Percentiles rank a stretch among this genome's conserved stretches.
Conservation (phyloP, 148 eudicot species). For the Heliamphora exappendiculata region DNA sequence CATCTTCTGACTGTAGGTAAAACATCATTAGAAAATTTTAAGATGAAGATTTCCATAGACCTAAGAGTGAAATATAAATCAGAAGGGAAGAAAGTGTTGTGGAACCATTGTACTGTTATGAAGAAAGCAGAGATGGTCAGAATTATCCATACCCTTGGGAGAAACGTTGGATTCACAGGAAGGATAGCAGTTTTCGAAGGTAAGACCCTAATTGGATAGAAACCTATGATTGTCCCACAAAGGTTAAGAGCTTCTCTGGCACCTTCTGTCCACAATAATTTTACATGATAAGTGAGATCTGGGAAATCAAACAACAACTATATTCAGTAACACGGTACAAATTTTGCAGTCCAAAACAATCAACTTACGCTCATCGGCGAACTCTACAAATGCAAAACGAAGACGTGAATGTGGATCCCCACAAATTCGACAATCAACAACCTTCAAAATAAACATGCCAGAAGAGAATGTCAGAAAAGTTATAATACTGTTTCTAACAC, state of each 20-base stretch:
- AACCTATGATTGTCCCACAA: conserved; percentile 78
- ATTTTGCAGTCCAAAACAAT: neutral
- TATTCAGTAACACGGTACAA: neutral
- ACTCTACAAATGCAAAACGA: conserved; percentile 97
- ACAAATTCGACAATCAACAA: conserved; percentile 67
- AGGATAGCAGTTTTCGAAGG: conserved; percentile 98
- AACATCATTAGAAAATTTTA: neutral
- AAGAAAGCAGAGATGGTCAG: neutral
- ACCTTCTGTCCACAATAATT: conserved; percentile 45
- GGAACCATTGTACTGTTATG: neutral
- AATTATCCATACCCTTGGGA: conserved; percentile 63
- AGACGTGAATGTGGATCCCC: conserved; percentile 96
- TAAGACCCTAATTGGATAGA: conserved; percentile 71
- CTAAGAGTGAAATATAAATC: neutral
- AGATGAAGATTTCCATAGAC: neutral
- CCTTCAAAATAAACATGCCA: conserved; percentile 11
- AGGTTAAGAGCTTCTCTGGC: conserved; percentile 75
- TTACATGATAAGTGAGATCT: conserved; percentile 14
- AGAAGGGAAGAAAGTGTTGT: neutral
- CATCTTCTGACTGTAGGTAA: conserved; percentile 68
- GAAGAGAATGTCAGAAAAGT: conserved; percentile 5
- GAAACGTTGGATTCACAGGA: conserved; percentile 95
- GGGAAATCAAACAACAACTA: neutral
- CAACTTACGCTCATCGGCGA: conserved; percentile 77
- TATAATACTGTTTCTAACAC: neutral